Base-by-base conservation (phyloP, 306 rosid species). In the Ochetophila trinervis region DNA sequence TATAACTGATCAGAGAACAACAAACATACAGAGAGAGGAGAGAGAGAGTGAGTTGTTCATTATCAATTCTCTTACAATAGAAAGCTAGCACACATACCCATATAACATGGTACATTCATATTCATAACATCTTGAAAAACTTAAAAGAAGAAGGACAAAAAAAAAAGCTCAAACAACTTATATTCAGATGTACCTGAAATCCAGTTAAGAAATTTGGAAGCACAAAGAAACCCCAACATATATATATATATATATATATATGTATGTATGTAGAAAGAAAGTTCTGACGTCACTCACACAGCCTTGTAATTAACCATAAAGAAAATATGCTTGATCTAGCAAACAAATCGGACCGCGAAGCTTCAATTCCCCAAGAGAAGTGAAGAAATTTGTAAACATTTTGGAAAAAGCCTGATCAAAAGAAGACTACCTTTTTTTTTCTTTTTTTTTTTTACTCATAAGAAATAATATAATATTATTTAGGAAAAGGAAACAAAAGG, bases 291-390 rank as follows among this genome's bases (percentile, higher is more conserved):
- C 4, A 4, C 32, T 27, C 32, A 27, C 32, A 27, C 32, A 27
- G 32, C 32, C 32, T 56, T 50, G 45, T 60, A 49, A 12, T 19
- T 13, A 1, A 69, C 35, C 60, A 49, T 21, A 60, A 34, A 2
- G 19, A 74, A 63, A 68, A 27, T 67, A 53, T 57, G 83, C 71
- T 83, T 62, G 82, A 81, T 69, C 69, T 66, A 80, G 77, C 78
- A 83, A 73, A 82, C 51, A 69, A 30, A 67, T 87, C 96, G 96
- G 96, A 88, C 96, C 96, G 58, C 9, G 35, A 76, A 56, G 90
- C 96, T 88, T 88, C 96, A 70, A 88, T 88, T 86, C 96, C 92
- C 92, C 68, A 76, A 81, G 83, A 74, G 66, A 78, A 80, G 79
- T 83, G 91, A 87, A 72, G 72, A 71, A 71, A 76, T 70, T 60